A percentile compares a stretch with the other conserved stretches of the same genome.
These are phyloP conservation scores for Annona cherimola DNA, from an alignment of 164 flowering plant species.

Conservation along the genomic window DNA sequence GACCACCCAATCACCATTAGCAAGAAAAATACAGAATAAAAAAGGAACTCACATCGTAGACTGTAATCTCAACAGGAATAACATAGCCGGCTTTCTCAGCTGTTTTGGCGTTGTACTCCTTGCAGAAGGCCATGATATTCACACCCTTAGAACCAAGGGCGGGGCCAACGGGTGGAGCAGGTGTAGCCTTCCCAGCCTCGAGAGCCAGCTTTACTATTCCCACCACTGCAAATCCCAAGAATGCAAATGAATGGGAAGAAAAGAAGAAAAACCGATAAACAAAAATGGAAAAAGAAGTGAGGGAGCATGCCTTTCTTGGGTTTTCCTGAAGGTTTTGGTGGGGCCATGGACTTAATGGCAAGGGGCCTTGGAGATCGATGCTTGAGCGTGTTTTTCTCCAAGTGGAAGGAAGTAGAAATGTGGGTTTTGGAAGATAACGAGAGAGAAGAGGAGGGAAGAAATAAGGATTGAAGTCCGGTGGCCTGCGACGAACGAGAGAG, in stretches of 20 bases:
- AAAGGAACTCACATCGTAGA: conserved; percentile 64
- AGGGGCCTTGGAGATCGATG: conserved; percentile 34
- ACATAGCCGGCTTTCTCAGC: conserved; percentile 94
- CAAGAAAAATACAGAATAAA: background rate
- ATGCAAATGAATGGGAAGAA: background rate
- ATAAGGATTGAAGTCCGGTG: conserved; percentile 4
- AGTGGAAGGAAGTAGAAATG: conserved; percentile 14
- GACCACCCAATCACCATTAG: background rate
- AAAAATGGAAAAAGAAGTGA: background rate
- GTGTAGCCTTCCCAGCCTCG: conserved; percentile 98
- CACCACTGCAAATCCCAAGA: conserved; percentile 15
- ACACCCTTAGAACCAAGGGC: conserved; percentile 99
- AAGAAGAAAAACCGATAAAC: background rate
- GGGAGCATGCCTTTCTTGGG: conserved; percentile 64
- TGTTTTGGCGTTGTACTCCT: conserved; percentile 96
- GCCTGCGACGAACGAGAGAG: conserved; percentile 1
- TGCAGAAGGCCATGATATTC: conserved; percentile 94
- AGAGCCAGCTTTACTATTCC: conserved; percentile 89
- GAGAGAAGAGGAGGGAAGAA: conserved; percentile 11
- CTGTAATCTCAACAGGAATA: conserved; percentile 95
- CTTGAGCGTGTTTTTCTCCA: conserved; percentile 7
- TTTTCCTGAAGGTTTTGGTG: conserved; percentile 81
- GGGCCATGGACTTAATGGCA: conserved; percentile 78
- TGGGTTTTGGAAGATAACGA: conserved; percentile 14
- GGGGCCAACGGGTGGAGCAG: conserved; percentile 98